Percentiles rank a stretch among this genome's conserved stretches.
phyloP scores from a whole-genome alignment of 192 early-diverging fungal genomes.

The Coemansia sp. region DNA sequence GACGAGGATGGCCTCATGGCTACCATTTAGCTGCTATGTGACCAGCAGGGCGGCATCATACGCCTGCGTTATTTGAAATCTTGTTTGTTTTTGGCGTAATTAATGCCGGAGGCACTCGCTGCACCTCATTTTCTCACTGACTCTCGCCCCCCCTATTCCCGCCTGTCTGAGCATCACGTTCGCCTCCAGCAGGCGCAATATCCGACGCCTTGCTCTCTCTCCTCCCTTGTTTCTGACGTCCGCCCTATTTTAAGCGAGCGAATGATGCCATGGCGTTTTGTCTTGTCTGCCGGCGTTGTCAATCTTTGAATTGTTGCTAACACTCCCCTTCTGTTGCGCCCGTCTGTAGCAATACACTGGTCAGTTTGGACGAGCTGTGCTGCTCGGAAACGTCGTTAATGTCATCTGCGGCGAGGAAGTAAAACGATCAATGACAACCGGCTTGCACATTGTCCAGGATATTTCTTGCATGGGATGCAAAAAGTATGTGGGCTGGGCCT shows the following conservation, averaged over 20 bases:
- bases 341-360: slow-evolving; percentile 46
- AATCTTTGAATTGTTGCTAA: background rate
- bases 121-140: background rate
- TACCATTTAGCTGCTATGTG: background rate
- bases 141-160: slow-evolving; percentile 5
- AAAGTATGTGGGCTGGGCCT: slow-evolving; percentile 51
- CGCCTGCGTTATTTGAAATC: background rate
- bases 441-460: slow-evolving; percentile 48
- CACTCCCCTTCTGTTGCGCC: background rate
- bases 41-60: too few species aligned
- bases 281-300: background rate
- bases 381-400: slow-evolving; percentile 40
- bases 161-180: background rate
- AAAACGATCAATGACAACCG: slow-evolving; percentile 51
- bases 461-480: slow-evolving; percentile 48
- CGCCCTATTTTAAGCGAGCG: too few species aligned
- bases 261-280: too few species aligned
- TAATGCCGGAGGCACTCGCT: background rate
- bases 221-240: too few species aligned
- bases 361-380: slow-evolving; percentile 41
- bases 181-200: background rate
- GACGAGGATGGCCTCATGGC: background rate
- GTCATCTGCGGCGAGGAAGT: slow-evolving; percentile 40
- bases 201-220: background rate
- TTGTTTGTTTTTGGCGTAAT: background rate